Evolutionary conservation across 768 basidiomycete genomes (phyloP), one percentile per base, ranked within the genome.

Genomic region (Mycena galopus): DNA sequence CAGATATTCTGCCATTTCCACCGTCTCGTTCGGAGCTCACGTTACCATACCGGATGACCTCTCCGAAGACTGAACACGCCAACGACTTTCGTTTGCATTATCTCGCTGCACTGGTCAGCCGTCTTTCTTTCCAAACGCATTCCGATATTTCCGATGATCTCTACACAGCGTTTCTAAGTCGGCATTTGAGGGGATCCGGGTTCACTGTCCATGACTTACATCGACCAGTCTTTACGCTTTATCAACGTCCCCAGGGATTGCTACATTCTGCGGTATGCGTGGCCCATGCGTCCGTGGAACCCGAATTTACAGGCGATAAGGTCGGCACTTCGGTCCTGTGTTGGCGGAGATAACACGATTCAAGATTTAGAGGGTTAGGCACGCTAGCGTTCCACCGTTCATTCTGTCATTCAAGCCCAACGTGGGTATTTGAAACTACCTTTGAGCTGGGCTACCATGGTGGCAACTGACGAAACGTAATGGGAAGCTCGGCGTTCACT

Each of bases 301-400:
- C 59, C 32, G 67, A 67, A n/a, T 60, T 60, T 14, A 23, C 27
- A 2, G 25, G 37, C 37, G 65, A 65, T 60, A 60, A 60, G 32
- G 57, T 60, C 47, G 67, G 56, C 25, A 37, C 17, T 1, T 58
- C 65, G 65, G 67, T 51, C 58, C 47, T 67, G 53, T 32, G 51
- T 44, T 25, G 33, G 17, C 44, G 57, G 56, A 59, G 32, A 25
- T 55, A 53, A 39, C 33, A 53, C 6, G 17, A 9, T 14, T 19
- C 47, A 50, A 50, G 10, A 23, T 57, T 57, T 57, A 33, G 17
- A 10, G 25, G 5, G 25, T 39, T 44, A 27, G 12, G 32, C 47
- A 23, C 19, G 33, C 30, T 32, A 11, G 29, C n/a, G n/a, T n/a
- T n/a, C n/a, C n/a, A n/a, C n/a, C n/a, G n/a, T 12, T 16, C 27